Conservation (phyloP, 371 early-diverging fungal species). For the Syncephalastrum monosporum region DNA sequence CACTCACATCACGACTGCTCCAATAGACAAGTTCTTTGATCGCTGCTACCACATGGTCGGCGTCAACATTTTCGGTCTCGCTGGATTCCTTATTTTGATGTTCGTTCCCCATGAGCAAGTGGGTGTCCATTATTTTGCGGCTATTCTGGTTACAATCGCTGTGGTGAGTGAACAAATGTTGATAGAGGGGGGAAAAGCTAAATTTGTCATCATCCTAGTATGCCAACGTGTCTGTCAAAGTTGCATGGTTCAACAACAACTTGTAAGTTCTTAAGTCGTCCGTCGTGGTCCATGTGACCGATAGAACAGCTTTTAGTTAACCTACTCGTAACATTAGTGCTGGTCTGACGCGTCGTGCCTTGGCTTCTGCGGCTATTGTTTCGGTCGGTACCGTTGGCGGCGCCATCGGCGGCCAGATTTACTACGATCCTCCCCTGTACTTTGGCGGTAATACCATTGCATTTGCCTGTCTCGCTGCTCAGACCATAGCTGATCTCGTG, state of each 20-base stretch:
- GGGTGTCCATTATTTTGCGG: conserved; percentile 23
- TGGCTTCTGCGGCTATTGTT: conserved; percentile 37
- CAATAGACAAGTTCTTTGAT: conserved; percentile 20
- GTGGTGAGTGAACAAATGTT: conserved; percentile 8
- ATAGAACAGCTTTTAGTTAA: too few species aligned
- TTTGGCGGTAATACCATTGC: conserved; percentile 18
- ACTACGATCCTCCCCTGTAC: conserved; percentile 19
- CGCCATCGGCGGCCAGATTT: conserved; percentile 40
- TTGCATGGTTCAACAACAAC: conserved; percentile 44
- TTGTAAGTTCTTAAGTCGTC: conserved; percentile 12
- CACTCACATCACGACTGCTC: not conserved
- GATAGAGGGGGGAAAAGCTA: not conserved
- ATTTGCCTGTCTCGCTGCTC: conserved; percentile 21
- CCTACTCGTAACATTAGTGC: conserved; percentile 4
- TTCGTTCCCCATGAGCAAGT: conserved; percentile 17
- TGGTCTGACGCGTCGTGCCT: conserved; percentile 41
- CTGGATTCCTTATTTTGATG: conserved; percentile 35
- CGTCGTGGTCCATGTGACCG: too few species aligned
- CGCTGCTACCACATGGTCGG: conserved; percentile 34
- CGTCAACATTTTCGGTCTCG: conserved; percentile 25
- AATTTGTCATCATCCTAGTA: conserved; percentile 10
- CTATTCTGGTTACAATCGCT: conserved; percentile 26
- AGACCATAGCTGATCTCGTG: conserved; percentile 23
- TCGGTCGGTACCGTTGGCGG: conserved; percentile 40
- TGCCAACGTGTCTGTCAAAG: conserved; percentile 34